Percentiles rank a stretch among this genome's conserved stretches.
Evolutionary conservation across 2,329 filamentous ascomycete species (phyloP).

Genomic region (Akanthomyces muscarius): DNA sequence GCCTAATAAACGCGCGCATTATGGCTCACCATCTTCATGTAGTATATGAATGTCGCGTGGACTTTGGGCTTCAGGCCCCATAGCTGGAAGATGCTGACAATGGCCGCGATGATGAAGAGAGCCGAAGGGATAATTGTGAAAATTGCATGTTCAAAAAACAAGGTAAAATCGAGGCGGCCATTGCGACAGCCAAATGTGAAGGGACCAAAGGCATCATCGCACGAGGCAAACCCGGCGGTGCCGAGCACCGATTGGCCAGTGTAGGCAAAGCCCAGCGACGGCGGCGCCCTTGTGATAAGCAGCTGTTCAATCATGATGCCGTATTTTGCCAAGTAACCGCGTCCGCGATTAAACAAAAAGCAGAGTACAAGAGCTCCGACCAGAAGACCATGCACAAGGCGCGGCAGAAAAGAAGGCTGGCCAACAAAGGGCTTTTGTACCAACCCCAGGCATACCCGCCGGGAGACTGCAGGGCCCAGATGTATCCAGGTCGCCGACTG

Average conservation of each 20-base stretch:
- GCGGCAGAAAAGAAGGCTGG: too few species aligned
- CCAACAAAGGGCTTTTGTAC: too few species aligned
- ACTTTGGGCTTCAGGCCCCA: slow-evolving; percentile 2
- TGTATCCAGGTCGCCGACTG: too few species aligned
- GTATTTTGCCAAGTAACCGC: not conserved
- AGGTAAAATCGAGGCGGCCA: slow-evolving; percentile 12
- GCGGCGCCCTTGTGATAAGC: not conserved
- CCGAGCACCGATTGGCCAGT: not conserved
- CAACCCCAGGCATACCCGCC: too few species aligned
- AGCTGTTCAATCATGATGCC: not conserved
- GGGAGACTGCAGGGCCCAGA: too few species aligned
- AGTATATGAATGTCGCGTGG: not conserved
- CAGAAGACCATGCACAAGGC: too few species aligned
- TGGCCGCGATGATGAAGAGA: not conserved
- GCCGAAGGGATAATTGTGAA: slow-evolving; percentile 4
- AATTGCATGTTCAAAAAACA: slow-evolving; percentile 9
- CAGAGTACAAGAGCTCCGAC: too few species aligned
- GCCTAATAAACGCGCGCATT: not conserved
- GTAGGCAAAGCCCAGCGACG: not conserved
- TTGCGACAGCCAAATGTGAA: not conserved
- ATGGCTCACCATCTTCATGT: slow-evolving; percentile 1
- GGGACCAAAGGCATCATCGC: slow-evolving; percentile 5
- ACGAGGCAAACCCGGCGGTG: not conserved
- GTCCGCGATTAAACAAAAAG: too few species aligned
- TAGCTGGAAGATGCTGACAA: not conserved